Evolutionary conservation across 2,329 filamentous ascomycete species (phyloP).

Genomic region (Cercospora sp.): DNA sequence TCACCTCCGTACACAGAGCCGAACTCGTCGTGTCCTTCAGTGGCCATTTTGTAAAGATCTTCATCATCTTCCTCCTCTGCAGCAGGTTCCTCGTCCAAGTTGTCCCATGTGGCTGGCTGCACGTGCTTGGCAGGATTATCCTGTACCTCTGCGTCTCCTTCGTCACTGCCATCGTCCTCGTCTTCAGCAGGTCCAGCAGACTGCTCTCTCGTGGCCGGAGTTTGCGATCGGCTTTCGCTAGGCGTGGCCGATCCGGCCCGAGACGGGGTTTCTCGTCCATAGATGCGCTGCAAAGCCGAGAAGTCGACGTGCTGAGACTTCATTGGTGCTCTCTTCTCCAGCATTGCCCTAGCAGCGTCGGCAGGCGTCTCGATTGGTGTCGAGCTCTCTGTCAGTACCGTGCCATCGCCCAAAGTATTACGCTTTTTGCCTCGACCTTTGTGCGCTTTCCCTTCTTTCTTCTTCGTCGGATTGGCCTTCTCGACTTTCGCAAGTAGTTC

Average conservation of each 20-base stretch:
- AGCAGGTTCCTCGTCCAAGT: constrained; percentile 20
- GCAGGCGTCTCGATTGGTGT: constrained; percentile 46
- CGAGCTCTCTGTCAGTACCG: constrained; percentile 44
- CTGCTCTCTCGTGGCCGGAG: constrained; percentile 8
- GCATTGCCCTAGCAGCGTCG: constrained; percentile 49
- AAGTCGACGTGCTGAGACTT: constrained; percentile 51
- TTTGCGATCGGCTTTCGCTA: constrained; percentile 16
- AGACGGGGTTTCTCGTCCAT: constrained; percentile 31
- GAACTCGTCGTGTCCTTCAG: constrained; percentile 14
- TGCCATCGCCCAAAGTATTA: constrained; percentile 45
- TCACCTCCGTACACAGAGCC: constrained; percentile 11
- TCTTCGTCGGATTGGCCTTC: constrained; percentile 48
- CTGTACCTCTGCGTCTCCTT: constrained; percentile 13
- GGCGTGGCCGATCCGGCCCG: constrained; percentile 23
- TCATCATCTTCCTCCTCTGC: constrained; percentile 25
- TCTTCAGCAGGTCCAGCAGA: constrained; percentile 14
- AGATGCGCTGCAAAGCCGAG: constrained; percentile 46
- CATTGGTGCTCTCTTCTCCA: constrained; percentile 45
- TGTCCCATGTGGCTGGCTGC: constrained; percentile 11
- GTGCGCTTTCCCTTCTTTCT: constrained; percentile 38
- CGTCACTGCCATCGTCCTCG: constrained; percentile 10
- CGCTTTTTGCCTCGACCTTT: constrained; percentile 48
- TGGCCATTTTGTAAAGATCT: constrained; percentile 12
- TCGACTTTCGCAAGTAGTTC: constrained; percentile 69
- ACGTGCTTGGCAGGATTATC: constrained; percentile 15